Conservation (phyloP, 164 flowering plant species). For the Magnolia officinalis region DNA sequence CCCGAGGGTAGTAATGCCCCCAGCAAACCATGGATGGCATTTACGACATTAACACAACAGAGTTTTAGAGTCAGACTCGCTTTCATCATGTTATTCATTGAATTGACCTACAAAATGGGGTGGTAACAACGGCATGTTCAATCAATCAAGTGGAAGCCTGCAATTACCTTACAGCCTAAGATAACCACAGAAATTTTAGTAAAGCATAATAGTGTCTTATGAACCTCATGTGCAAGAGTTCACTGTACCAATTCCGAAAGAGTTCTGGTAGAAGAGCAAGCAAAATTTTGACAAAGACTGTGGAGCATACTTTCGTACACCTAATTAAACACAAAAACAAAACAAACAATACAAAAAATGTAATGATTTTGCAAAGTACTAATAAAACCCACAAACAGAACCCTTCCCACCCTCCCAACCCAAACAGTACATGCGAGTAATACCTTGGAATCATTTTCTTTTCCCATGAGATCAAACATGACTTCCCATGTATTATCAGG, state of each 20-base stretch:
- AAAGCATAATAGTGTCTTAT: neutral
- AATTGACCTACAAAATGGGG: slow-evolving; percentile 41
- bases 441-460: slow-evolving; percentile 63
- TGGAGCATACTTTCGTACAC: slow-evolving; percentile 42
- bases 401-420: too few relatives aligned
- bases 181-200: neutral
- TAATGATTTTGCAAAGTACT: neutral
- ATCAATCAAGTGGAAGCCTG: neutral
- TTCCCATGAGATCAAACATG: slow-evolving; percentile 54
- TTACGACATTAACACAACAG: slow-evolving; percentile 35
- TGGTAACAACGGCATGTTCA: neutral
- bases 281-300: slow-evolving; percentile 54
- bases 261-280: slow-evolving; percentile 42
- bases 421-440: neutral
- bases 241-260: slow-evolving; percentile 59
- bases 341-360: neutral
- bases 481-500: slow-evolving; percentile 65
- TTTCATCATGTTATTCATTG: slow-evolving; percentile 36
- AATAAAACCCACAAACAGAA: neutral
- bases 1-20: slow-evolving; percentile 27
- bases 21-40: slow-evolving; percentile 41
- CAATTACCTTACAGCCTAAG: neutral
- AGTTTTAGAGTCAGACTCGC: slow-evolving; percentile 35
- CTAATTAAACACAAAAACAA: slow-evolving; percentile 27
- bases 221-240: neutral